phyloP scores from a whole-genome alignment of 345 rosid genomes.

The Excoecaria cochinchinensis region DNA sequence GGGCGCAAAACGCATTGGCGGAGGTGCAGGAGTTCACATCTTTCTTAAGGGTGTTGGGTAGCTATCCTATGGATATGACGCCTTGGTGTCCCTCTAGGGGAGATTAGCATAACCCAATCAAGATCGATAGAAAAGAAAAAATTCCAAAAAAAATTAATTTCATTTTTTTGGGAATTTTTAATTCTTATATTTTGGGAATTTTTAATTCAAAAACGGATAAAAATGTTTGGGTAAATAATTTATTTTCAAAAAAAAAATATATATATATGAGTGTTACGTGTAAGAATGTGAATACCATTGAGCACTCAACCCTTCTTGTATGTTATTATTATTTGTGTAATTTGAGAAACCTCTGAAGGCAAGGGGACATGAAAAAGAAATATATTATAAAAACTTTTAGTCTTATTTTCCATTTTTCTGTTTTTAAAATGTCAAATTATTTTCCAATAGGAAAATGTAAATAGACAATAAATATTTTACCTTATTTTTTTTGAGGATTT shows the following conservation, averaged over 20 bases:
- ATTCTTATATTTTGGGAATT: constrained; percentile 6
- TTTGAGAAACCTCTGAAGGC: background rate
- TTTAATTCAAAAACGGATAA: constrained; percentile 13
- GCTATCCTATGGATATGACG: constrained; percentile 99
- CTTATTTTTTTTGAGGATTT: no score
- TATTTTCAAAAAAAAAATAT: background rate
- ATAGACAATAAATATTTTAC: background rate
- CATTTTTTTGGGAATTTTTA: constrained; percentile 2
- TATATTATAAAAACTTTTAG: background rate
- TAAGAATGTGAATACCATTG: constrained; percentile 12
- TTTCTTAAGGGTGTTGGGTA: constrained; percentile 90
- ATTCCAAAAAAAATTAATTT: constrained; percentile 10
- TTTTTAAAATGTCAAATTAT: background rate
- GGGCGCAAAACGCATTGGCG: constrained; percentile 93
- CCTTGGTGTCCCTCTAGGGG: constrained; percentile 79
- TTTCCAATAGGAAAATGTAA: background rate
- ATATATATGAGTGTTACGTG: background rate
- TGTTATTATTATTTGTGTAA: background rate
- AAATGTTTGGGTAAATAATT: constrained; percentile 14
- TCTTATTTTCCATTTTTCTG: background rate
- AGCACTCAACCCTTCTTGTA: background rate
- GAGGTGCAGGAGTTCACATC: constrained; percentile 99
- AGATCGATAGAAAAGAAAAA: background rate
- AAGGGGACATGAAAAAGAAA: background rate
- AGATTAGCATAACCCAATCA: constrained; percentile 15